phyloP scores from a whole-genome alignment of 2,329 filamentous ascomycete species.

The Pyricularia grisea region DNA sequence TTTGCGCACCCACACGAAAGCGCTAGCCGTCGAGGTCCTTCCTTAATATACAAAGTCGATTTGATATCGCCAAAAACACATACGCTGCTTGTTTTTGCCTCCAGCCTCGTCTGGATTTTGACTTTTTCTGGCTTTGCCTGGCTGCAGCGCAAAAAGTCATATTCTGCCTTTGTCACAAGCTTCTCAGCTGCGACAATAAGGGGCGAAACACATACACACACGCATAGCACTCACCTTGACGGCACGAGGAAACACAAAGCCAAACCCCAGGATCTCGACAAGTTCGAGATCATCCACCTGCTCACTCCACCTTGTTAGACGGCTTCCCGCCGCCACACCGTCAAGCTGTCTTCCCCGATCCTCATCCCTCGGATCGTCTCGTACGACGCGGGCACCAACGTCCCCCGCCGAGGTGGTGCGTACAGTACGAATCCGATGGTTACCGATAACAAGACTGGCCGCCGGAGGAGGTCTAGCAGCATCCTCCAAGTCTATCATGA shows the following conservation, averaged over 20 bases:
- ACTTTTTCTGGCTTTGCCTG: neutral
- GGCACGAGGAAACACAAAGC: neutral
- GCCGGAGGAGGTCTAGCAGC: conserved; percentile 93
- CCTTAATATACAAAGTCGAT: neutral
- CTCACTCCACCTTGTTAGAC: conserved; percentile 11
- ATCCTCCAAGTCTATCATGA: conserved; percentile 90
- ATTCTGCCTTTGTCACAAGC: neutral
- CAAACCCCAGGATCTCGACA: neutral
- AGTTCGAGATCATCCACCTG: neutral
- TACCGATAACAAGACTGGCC: conserved; percentile 56
- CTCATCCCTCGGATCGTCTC: conserved; percentile 83
- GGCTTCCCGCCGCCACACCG: conserved; percentile 54
- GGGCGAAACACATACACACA: neutral
- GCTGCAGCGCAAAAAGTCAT: neutral
- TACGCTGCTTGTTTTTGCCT: neutral
- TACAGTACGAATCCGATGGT: conserved; percentile 47
- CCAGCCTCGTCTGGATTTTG: neutral
- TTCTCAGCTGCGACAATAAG: neutral
- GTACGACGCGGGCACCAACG: conserved; percentile 74
- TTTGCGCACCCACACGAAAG: neutral
- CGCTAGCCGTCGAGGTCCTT: neutral
- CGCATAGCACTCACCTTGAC: neutral
- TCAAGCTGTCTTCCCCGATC: conserved; percentile 90
- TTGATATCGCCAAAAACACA: neutral
- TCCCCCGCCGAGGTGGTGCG: conserved; percentile 51